phyloP scores from a whole-genome alignment of 1,284 basidiomycete species.

The Leccinum pallidistipes region DNA sequence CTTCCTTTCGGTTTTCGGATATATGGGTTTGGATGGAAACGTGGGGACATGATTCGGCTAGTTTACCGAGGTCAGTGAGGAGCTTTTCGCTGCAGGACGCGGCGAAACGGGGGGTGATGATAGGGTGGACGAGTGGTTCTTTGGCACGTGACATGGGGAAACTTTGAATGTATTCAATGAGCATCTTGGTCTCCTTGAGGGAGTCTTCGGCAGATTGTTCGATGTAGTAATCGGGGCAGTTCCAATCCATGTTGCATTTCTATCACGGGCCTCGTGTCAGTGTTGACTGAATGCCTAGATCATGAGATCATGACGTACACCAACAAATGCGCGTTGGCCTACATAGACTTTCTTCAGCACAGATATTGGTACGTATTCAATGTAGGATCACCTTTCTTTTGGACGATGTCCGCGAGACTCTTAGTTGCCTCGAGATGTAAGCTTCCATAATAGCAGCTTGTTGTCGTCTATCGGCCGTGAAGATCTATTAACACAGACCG shows the following conservation, averaged over 20 bases:
- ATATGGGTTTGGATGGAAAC: constrained; percentile 91
- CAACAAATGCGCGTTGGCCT: constrained; percentile 88
- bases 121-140: constrained; percentile 73
- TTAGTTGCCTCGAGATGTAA: constrained; percentile 81
- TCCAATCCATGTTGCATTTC: constrained; percentile 93
- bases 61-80: constrained; percentile 57
- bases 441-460: constrained; percentile 89
- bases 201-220: constrained; percentile 63
- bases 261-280: constrained; percentile 29
- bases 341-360: constrained; percentile 2
- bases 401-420: constrained; percentile 75
- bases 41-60: constrained; percentile 47
- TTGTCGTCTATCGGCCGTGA: constrained; percentile 68
- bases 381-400: constrained; percentile 51
- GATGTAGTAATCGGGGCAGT: constrained; percentile 70
- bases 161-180: constrained; percentile 68
- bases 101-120: constrained; percentile 95
- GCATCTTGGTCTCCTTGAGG: constrained; percentile 55
- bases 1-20: constrained; percentile 79
- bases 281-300: background rate
- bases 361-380: background rate
- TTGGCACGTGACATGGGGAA: constrained; percentile 38
- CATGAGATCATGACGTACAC: constrained; percentile 46
- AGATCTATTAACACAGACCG: background rate
- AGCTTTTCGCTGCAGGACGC: constrained; percentile 80